Evolutionary conservation across 1,139 yeast genomes (phyloP).

Genomic region (Magnusiomyces paraingens): DNA sequence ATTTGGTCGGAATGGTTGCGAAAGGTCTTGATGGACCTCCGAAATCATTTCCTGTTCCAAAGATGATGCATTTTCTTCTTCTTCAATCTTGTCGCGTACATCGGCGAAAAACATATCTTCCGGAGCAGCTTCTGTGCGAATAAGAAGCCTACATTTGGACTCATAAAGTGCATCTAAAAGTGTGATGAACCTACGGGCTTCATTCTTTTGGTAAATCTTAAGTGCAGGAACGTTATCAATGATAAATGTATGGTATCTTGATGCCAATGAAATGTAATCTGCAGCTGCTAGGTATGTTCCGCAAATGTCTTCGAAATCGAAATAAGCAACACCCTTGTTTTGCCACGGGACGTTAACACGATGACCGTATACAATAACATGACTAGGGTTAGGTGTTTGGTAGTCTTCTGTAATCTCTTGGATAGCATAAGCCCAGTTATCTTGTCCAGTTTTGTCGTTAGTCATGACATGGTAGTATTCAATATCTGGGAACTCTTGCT

Average conservation of each 20-base stretch:
- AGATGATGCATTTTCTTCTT: constrained; percentile 18
- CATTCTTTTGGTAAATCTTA: constrained; percentile 54
- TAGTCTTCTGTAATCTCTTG: constrained; percentile 23
- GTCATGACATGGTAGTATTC: constrained; percentile 12
- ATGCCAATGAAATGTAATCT: constrained; percentile 63
- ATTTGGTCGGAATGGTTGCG: constrained; percentile 65
- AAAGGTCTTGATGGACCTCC: constrained; percentile 52
- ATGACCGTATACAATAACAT: constrained; percentile 52
- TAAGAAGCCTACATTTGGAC: constrained; percentile 51
- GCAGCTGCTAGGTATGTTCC: constrained; percentile 44
- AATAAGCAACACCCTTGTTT: constrained; percentile 31
- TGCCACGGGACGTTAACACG: constrained; percentile 43
- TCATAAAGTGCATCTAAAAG: constrained; percentile 65
- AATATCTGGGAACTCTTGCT: constrained; percentile 3
- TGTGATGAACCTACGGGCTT: constrained; percentile 62
- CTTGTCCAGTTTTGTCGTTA: constrained; percentile 24
- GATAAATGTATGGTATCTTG: constrained; percentile 50
- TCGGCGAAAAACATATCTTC: constrained; percentile 55
- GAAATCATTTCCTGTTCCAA: constrained; percentile 69
- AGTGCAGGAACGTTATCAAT: constrained; percentile 58
- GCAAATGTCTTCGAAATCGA: background rate
- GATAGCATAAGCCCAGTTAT: constrained; percentile 37
- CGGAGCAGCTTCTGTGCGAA: constrained; percentile 46
- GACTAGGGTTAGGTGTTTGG: constrained; percentile 26
- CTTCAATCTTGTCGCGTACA: constrained; percentile 22